Evolutionary conservation across 306 rosid genomes (phyloP), one percentile per base, ranked within the genome.

Genomic region (Aeschynomene evenia): DNA sequence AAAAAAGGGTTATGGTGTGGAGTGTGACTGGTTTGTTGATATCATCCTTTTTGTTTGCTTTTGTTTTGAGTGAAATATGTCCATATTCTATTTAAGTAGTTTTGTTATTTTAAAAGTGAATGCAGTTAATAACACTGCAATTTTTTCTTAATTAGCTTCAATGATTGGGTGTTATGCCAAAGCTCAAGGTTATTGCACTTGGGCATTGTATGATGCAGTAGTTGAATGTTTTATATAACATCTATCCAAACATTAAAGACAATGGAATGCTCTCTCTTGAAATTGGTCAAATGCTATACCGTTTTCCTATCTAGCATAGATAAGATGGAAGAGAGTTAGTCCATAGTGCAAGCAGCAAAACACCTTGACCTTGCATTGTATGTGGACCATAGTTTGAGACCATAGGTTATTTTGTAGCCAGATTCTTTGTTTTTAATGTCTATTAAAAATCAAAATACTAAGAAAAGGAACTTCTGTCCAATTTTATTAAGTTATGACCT

Each of bases 1-100:
- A 75, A 89, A 89, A 80, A 90, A 83, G 76, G 98, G 98, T 70
- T 88, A 93, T 21, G 85, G 96, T 65, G 81, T 88, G 68, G 98
- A 90, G 58, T 90, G 96, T 7, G 98, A 92, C 82, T 92, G 96
- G 98, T 92, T 40, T 54, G 91, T 86, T 63, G 36, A 51, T 50
- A 65, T 53, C 51, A 63, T 57, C 56, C 62, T 71, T 43, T 50
- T 46, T 55, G 45, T 18, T 67, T 79, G 5, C 14, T 33, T 19
- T 50, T 48, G 45, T 26, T 34, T 33, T 54, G 55, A 59, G 63
- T 59, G 66, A 26, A 26, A 36, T 75, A 50, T 46, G 19, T 56
- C 37, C 58, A 21, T 70, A 70, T 43, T 34, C 49, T 53, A 7
- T 61, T 23, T 10, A 16, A 6, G 13, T 4, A 23, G 20, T 36